phyloP scores from a whole-genome alignment of 1,139 yeast genomes.

The Debaryomyces nepalensis region DNA sequence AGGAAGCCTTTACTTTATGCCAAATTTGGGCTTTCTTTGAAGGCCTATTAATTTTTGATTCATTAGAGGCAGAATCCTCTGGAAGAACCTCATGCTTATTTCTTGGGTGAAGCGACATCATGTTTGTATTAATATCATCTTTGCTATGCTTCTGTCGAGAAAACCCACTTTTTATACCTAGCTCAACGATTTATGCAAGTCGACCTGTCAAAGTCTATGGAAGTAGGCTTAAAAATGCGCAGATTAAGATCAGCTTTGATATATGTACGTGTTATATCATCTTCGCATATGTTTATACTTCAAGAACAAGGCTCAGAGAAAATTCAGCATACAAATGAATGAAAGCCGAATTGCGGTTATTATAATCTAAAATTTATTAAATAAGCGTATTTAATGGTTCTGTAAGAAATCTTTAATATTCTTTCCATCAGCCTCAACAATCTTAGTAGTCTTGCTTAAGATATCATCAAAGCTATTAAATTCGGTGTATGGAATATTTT shows the following conservation, averaged over 20 bases:
- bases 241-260: no score
- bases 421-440: slow-evolving; percentile 33
- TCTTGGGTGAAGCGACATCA: background rate
- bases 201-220: no score
- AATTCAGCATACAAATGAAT: no score
- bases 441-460: slow-evolving; percentile 50
- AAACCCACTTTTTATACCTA: no score
- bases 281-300: no score
- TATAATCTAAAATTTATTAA: background rate
- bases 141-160: no score
- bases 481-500: slow-evolving; percentile 82
- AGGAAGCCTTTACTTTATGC: background rate
- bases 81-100: background rate
- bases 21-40: background rate
- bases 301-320: no score
- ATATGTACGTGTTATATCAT: no score
- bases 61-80: background rate
- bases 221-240: no score
- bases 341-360: no score
- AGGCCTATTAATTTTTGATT: background rate
- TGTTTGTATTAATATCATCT: background rate
- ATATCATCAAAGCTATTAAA: slow-evolving; percentile 80
- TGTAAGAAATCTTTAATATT: slow-evolving; percentile 35
- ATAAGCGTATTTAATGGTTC: slow-evolving; percentile 20
- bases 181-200: no score